Base-by-base conservation (phyloP, 352 stramenopile species). In the Phytophthora foliorum region DNA sequence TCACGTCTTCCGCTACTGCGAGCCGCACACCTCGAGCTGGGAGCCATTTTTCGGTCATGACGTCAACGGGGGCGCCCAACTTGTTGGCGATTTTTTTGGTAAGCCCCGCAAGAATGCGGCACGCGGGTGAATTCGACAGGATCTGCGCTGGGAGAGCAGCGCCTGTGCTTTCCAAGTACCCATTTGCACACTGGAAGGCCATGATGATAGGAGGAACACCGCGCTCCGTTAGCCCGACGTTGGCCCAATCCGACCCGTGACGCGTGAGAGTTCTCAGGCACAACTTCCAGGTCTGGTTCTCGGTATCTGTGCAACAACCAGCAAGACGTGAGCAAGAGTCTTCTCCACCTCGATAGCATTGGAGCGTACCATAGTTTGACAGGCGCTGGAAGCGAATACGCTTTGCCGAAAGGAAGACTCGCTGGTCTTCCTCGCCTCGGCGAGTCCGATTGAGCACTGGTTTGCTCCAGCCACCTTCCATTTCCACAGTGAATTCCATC, bases 1-100 rank as follows among this genome's bases (percentile, higher is more conserved):
- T 69, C 3, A 49, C 13, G 16, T 56, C 27, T 11, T 71, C 39
- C 0, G 61, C 31, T 0, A 61, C 54, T 17, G 42, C n/a, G 11
- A 91, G 63, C 2, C 63, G 46, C 17, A 84, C 32, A 17, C 72
- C 60, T 19, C 75, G 75, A 22, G 57, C 38, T 1, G 88, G 88
- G 2, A 95, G 68, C 86, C 88, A 94, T 60, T 90, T 88, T 22
- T 95, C 84, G 6, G 86, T 93, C 86, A 95, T 95, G 38, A 94
- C 85, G 49, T 95, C 88, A 39, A 93, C 67, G 0, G 88, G 88
- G 0, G 84, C 71, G 13, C 88, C 88, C 2, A 95, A 71, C 45
- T 95, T 94, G 68, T 91, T 93, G 29, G 82, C 88, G 32, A 93
- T 80, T 67, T 94, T 93, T 68, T 95, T 95, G 13, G 88, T 94